Conservation (phyloP, 768 basidiomycete species). For the Vararia minispora region DNA sequence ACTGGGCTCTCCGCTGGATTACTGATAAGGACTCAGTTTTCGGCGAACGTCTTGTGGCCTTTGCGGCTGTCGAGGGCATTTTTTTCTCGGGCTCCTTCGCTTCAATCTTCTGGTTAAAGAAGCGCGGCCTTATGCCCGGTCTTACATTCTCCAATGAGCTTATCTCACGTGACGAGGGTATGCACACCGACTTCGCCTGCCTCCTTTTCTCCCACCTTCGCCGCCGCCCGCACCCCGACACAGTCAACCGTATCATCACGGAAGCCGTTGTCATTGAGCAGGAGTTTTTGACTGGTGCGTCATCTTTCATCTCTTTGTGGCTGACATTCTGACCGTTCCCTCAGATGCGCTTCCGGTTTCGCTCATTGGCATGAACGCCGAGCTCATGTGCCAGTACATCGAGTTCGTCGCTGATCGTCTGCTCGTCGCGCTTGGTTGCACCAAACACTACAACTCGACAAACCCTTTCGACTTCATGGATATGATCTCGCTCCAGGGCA, state of each 20-base stretch:
- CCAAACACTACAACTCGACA: constrained; percentile 59
- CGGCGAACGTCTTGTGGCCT: constrained; percentile 82
- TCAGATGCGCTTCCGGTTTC: constrained; percentile 74
- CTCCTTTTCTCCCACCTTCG: constrained; percentile 76
- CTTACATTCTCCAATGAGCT: constrained; percentile 95
- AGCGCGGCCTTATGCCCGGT: constrained; percentile 95
- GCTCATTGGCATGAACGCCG: constrained; percentile 87
- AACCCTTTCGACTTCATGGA: constrained; percentile 97
- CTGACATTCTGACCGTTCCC: neutral
- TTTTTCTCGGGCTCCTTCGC: constrained; percentile 96
- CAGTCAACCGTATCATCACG: constrained; percentile 56
- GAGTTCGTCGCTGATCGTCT: constrained; percentile 89
- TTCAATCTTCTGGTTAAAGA: constrained; percentile 95
- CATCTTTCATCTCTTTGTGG: neutral
- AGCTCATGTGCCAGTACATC: constrained; percentile 86
- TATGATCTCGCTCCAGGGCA: constrained; percentile 90
- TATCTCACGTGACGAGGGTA: constrained; percentile 90
- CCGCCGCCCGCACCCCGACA: constrained; percentile 72
- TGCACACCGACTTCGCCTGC: constrained; percentile 96
- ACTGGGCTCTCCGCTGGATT: constrained; percentile 95
- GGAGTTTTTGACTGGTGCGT: constrained; percentile 68
- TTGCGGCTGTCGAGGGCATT: constrained; percentile 93
- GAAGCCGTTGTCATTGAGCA: constrained; percentile 85
- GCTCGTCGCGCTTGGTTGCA: constrained; percentile 72
- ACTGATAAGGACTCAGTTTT: constrained; percentile 71